Conservation (phyloP, 306 rosid genomes). For the Benincasa hispida region DNA sequence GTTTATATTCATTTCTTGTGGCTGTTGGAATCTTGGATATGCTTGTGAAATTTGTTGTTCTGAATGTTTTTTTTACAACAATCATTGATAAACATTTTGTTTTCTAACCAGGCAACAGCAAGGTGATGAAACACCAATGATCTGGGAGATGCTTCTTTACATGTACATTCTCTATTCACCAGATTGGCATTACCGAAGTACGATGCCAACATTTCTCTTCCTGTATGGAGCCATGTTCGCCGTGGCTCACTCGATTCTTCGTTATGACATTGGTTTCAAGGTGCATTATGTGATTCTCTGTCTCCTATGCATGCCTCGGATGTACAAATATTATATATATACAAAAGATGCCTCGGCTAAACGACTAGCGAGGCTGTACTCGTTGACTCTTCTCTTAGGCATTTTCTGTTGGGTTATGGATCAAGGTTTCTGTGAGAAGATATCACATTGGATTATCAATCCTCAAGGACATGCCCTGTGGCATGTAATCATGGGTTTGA, state of each 20-base stretch:
- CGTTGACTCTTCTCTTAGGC: conserved; percentile 46
- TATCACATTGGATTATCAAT: conserved; percentile 46
- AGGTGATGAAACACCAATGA: conserved; percentile 84
- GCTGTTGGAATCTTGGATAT: neutral
- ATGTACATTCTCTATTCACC: conserved; percentile 80
- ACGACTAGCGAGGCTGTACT: conserved; percentile 42
- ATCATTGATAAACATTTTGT: neutral
- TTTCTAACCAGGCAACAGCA: conserved; percentile 63
- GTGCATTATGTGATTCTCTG: conserved; percentile 50
- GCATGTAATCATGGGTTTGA: conserved; percentile 75
- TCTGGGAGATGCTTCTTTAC: conserved; percentile 85
- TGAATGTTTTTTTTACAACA: neutral
- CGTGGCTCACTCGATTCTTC: conserved; percentile 37
- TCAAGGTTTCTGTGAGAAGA: conserved; percentile 47
- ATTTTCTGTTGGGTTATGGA: conserved; percentile 56
- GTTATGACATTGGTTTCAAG: conserved; percentile 56
- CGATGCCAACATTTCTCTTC: conserved; percentile 80
- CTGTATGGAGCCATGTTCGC: conserved; percentile 62
- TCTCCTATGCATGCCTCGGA: conserved; percentile 75
- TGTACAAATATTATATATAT: conserved; percentile 76
- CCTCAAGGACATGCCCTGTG: conserved; percentile 86
- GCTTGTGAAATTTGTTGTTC: neutral
- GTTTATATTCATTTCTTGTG: neutral
- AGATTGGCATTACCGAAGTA: conserved; percentile 77
- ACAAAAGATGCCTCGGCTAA: conserved; percentile 47